Evolutionary conservation across 257 asterid genomes (phyloP).

Genomic region (Salvia miltiorrhiza): DNA sequence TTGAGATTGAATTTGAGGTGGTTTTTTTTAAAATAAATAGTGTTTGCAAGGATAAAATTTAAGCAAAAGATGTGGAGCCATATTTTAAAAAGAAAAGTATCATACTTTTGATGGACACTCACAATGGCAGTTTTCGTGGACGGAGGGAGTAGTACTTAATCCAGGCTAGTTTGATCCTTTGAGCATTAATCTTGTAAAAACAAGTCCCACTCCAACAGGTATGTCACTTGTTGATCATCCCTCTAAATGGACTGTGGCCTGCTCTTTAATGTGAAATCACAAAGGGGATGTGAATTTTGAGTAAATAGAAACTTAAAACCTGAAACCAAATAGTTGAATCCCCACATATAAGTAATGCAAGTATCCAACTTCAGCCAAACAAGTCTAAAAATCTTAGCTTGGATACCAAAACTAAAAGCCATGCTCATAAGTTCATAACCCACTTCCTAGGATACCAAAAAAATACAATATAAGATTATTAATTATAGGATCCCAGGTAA

Average conservation of each 20-base stretch:
- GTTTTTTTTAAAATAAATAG: too few relatives aligned
- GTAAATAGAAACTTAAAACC: conserved; percentile 7
- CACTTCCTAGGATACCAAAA: not conserved
- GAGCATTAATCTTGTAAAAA: not conserved
- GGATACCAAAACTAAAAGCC: not conserved
- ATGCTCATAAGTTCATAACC: not conserved
- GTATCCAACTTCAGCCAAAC: not conserved
- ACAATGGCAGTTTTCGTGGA: too few relatives aligned
- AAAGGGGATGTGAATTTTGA: conserved; percentile 34
- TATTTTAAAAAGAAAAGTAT: too few relatives aligned
- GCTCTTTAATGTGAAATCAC: conserved; percentile 52
- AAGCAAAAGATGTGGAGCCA: too few relatives aligned
- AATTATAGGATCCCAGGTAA: not conserved
- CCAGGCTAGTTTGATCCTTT: not conserved
- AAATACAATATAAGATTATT: too few relatives aligned
- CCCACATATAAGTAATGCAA: not conserved
- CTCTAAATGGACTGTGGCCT: conserved; percentile 43
- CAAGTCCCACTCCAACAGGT: not conserved
- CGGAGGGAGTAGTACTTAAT: not conserved
- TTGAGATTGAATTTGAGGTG: too few relatives aligned
- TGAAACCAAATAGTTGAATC: not conserved
- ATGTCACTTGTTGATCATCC: conserved; percentile 42
- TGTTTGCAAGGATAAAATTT: too few relatives aligned
- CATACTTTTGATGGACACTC: too few relatives aligned
- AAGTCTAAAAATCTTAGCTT: not conserved